phyloP scores from a whole-genome alignment of 2,329 filamentous ascomycete species.

The Ascochyta viciae-villosae region DNA sequence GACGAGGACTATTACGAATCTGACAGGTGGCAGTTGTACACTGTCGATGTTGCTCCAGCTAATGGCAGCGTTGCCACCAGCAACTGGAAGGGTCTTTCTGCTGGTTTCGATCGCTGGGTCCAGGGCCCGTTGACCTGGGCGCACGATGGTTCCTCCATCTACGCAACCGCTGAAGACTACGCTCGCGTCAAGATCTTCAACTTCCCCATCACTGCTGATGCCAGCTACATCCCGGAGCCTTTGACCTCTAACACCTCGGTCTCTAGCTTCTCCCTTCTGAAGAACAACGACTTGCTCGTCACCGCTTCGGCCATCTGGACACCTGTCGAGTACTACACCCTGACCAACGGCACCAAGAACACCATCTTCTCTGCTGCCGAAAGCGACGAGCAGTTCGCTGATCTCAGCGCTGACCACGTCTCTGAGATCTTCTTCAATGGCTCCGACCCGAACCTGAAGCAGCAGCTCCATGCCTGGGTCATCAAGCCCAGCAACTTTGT shows the following conservation, averaged over 20 bases:
- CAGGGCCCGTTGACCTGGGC: slow-evolving; percentile 41
- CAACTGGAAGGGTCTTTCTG: slow-evolving; percentile 41
- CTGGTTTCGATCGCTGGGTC: slow-evolving; percentile 42
- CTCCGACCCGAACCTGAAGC: slow-evolving; percentile 58
- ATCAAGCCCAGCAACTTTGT: slow-evolving; percentile 71
- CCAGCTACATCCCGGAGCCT: slow-evolving; percentile 51
- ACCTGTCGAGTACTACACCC: slow-evolving; percentile 41
- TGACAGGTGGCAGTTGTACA: slow-evolving; percentile 68
- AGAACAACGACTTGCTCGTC: slow-evolving; percentile 62
- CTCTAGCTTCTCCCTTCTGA: slow-evolving; percentile 59
- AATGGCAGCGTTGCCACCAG: slow-evolving; percentile 30
- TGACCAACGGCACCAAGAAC: slow-evolving; percentile 44
- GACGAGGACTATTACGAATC: slow-evolving; percentile 74
- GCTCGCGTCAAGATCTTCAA: slow-evolving; percentile 61
- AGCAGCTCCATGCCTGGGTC: slow-evolving; percentile 72
- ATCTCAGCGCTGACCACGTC: slow-evolving; percentile 67
- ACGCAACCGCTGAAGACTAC: slow-evolving; percentile 44
- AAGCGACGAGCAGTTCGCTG: slow-evolving; percentile 69
- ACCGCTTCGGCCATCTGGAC: slow-evolving; percentile 44
- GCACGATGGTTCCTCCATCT: slow-evolving; percentile 42
- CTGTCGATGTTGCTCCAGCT: slow-evolving; percentile 36
- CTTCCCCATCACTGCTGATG: slow-evolving; percentile 64
- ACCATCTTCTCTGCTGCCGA: slow-evolving; percentile 66
- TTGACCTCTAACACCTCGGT: slow-evolving; percentile 54
- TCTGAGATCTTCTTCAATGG: slow-evolving; percentile 76